phyloP scores from a whole-genome alignment of 306 rosid genomes.

The Astragalus glycyphyllos region DNA sequence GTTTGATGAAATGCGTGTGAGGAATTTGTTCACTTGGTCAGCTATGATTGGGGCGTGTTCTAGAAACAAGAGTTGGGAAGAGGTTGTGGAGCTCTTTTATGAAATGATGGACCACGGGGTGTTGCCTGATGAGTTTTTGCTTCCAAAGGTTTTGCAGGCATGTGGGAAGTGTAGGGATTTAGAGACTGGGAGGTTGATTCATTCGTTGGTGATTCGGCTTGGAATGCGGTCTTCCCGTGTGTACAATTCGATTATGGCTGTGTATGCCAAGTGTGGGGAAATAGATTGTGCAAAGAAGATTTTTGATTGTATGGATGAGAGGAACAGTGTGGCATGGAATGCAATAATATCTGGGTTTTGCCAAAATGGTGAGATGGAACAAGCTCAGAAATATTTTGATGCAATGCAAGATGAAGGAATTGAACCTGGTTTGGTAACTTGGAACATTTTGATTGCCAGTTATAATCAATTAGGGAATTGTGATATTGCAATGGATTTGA shows the following conservation, averaged over 20 bases:
- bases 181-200: conserved; percentile 62
- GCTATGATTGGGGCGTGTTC: conserved; percentile 90
- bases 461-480: conserved; percentile 72
- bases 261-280: conserved; percentile 75
- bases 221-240: conserved; percentile 56
- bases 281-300: conserved; percentile 64
- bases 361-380: conserved; percentile 61
- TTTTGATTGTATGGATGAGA: conserved; percentile 67
- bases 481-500: conserved; percentile 70
- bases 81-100: conserved; percentile 68
- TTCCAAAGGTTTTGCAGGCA: conserved; percentile 81
- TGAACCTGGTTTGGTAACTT: conserved; percentile 73
- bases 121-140: conserved; percentile 74
- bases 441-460: conserved; percentile 81
- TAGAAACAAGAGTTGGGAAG: conserved; percentile 69
- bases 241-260: conserved; percentile 64
- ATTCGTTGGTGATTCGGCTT: conserved; percentile 67
- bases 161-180: conserved; percentile 68
- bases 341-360: conserved; percentile 75
- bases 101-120: conserved; percentile 68
- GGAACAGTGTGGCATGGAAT: conserved; percentile 73
- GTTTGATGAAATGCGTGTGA: conserved; percentile 78
- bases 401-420: conserved; percentile 67
- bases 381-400: conserved; percentile 65
- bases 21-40: conserved; percentile 94